These are phyloP conservation scores for Talaromyces pinophilus DNA, from an alignment of 2,329 filamentous ascomycete species.

Conservation along the genomic window DNA sequence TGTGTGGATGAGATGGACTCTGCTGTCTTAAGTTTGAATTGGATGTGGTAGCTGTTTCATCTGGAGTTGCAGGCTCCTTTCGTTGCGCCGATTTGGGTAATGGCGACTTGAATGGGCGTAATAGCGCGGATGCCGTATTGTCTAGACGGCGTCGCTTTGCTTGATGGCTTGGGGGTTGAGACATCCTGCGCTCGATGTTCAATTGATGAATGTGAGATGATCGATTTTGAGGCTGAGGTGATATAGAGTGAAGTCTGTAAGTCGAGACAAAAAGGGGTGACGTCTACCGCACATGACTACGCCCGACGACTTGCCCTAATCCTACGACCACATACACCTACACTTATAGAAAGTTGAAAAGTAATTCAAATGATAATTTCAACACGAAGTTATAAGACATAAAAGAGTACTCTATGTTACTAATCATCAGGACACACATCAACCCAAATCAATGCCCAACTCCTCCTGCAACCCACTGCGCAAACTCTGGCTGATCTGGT, in stretches of 20 bases:
- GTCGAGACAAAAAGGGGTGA: neutral
- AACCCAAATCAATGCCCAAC: slow-evolving; percentile 54
- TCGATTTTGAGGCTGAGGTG: neutral
- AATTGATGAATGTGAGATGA: neutral
- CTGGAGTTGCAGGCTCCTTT: neutral
- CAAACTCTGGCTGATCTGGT: slow-evolving; percentile 66
- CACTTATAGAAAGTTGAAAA: neutral
- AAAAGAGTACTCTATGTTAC: neutral
- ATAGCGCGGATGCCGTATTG: slow-evolving; percentile 58
- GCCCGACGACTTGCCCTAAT: slow-evolving; percentile 7
- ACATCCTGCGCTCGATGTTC: neutral
- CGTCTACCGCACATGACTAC: slow-evolving; percentile 15
- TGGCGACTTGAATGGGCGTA: slow-evolving; percentile 72
- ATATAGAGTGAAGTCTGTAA: neutral
- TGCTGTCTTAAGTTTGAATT: neutral
- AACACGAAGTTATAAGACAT: slow-evolving; percentile 1
- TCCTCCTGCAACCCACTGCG: slow-evolving; percentile 67
- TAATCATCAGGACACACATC: slow-evolving; percentile 21
- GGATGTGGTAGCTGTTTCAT: neutral
- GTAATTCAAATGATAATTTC: neutral
- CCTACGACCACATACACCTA: slow-evolving; percentile 5
- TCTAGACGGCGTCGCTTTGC: slow-evolving; percentile 64
- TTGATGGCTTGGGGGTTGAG: slow-evolving; percentile 9
- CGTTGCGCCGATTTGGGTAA: slow-evolving; percentile 48
- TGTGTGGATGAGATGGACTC: neutral